Conservation (phyloP, 2,329 filamentous ascomycete genomes). For the Phialophora tarda region DNA sequence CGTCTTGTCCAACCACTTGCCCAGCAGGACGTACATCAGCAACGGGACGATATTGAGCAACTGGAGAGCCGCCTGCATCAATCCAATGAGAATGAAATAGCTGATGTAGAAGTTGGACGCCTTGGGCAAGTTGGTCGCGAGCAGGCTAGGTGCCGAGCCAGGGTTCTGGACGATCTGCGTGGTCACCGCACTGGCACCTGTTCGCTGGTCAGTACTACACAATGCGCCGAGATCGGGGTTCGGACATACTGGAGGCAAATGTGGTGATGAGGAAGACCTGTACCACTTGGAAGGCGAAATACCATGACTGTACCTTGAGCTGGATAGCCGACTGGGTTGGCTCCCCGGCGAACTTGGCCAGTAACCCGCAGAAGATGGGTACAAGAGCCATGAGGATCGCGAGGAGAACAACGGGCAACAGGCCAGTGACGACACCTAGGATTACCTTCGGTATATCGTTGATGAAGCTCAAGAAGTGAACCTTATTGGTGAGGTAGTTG, state of each 20-base stretch:
- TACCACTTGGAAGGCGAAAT: slow-evolving; percentile 74
- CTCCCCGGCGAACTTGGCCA: slow-evolving; percentile 78
- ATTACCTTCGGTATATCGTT: slow-evolving; percentile 70
- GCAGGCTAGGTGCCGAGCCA: slow-evolving; percentile 64
- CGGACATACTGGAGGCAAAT: slow-evolving; percentile 63
- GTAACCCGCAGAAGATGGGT: slow-evolving; percentile 77
- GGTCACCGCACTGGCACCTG: slow-evolving; percentile 71
- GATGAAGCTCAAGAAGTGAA: slow-evolving; percentile 74
- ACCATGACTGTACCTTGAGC: slow-evolving; percentile 85
- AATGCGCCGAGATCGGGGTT: neutral
- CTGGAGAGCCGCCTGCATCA: slow-evolving; percentile 66
- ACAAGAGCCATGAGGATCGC: slow-evolving; percentile 86
- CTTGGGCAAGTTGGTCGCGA: slow-evolving; percentile 78
- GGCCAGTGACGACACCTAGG: slow-evolving; percentile 79
- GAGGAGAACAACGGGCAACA: slow-evolving; percentile 79
- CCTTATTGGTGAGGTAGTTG: slow-evolving; percentile 61
- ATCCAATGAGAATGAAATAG: slow-evolving; percentile 90
- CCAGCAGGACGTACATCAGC: slow-evolving; percentile 34
- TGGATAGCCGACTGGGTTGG: slow-evolving; percentile 81
- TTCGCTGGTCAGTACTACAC: slow-evolving; percentile 48
- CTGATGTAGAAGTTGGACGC: slow-evolving; percentile 94
- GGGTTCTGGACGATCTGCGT: slow-evolving; percentile 70
- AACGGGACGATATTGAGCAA: slow-evolving; percentile 38
- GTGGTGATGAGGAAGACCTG: slow-evolving; percentile 92
- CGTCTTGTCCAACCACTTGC: slow-evolving; percentile 52